Evolutionary conservation across 2,329 filamentous ascomycete species (phyloP).

Genomic region (Arthrocladium fulminans): DNA sequence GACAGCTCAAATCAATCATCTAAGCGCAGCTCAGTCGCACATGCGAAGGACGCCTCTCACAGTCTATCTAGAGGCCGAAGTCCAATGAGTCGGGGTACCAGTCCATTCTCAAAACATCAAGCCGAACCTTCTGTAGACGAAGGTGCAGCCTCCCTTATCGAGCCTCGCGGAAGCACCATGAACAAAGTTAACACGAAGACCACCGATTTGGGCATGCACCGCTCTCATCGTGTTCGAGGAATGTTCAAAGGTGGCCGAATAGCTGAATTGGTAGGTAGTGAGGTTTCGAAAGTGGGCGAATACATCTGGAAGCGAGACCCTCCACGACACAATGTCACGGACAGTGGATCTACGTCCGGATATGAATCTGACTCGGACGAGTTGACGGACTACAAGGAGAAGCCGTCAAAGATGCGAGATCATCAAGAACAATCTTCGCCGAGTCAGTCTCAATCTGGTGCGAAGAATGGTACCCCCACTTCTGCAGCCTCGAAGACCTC

Average conservation of each 20-base stretch:
- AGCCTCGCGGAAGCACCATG: conserved; percentile 16
- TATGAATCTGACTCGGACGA: conserved; percentile 41
- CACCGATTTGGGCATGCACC: conserved; percentile 37
- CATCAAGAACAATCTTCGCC: not conserved
- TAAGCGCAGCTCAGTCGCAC: not conserved
- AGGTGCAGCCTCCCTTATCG: not conserved
- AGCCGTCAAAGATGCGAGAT: conserved; percentile 13
- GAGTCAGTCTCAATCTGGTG: not conserved
- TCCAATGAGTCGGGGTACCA: conserved; percentile 19
- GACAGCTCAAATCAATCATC: not conserved
- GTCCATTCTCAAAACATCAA: conserved; percentile 15
- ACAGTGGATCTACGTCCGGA: conserved; percentile 38
- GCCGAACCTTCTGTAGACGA: conserved; percentile 6
- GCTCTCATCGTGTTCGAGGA: conserved; percentile 50
- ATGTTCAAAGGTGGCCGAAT: conserved; percentile 72
- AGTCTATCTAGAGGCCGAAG: conserved; percentile 18
- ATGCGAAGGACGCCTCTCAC: not conserved
- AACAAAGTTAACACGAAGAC: conserved; percentile 36
- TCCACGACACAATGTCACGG: conserved; percentile 27
- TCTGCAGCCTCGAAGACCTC: conserved; percentile 6
- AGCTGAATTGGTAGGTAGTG: conserved; percentile 61
- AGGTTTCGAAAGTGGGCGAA: conserved; percentile 54
- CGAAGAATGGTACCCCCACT: not conserved
- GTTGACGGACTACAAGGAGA: conserved; percentile 26
- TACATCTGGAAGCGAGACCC: conserved; percentile 52